Percentiles rank a stretch among this genome's conserved stretches.
Conservation (phyloP, 208 protist species). For the Naegleria fowleri region DNA sequence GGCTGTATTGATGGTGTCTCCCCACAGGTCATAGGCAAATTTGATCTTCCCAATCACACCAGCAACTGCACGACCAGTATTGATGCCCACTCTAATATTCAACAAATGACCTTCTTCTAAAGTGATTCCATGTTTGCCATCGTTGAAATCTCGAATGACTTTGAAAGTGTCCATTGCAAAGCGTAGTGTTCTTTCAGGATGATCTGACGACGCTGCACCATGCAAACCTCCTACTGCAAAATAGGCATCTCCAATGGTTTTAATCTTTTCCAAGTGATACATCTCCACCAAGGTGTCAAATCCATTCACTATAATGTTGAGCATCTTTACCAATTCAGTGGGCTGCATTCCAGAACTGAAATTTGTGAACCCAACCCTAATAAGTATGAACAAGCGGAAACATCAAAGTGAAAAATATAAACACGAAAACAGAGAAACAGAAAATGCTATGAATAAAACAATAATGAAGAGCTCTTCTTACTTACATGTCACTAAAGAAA, state of each 20-base stretch:
- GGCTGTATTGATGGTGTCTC: constrained; percentile 12
- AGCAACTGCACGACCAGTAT: background rate
- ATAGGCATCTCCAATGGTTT: constrained; percentile 24
- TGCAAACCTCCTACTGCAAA: background rate
- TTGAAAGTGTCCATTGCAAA: background rate
- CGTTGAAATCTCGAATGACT: constrained; percentile 6
- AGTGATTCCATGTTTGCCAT: background rate
- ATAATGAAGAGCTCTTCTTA: too few species aligned
- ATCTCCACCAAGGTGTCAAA: constrained; percentile 18
- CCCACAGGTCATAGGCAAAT: constrained; percentile 10
- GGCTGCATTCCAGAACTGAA: background rate
- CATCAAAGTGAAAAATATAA: too few species aligned
- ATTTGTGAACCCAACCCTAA: constrained; percentile 34
- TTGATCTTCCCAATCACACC: constrained; percentile 12
- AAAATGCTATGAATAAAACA: too few species aligned
- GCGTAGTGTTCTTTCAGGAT: background rate
- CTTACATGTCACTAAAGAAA: constrained; percentile 34
- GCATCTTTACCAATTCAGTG: background rate
- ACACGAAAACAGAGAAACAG: too few species aligned
- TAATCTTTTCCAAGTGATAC: constrained; percentile 15
- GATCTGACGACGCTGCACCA: background rate
- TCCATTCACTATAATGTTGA: background rate
- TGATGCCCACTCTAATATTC: background rate
- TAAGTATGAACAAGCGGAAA: too few species aligned
- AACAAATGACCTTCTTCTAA: background rate